Base-by-base conservation (phyloP, 1,139 yeast species). In the Blastobotrys malaysiensis region DNA sequence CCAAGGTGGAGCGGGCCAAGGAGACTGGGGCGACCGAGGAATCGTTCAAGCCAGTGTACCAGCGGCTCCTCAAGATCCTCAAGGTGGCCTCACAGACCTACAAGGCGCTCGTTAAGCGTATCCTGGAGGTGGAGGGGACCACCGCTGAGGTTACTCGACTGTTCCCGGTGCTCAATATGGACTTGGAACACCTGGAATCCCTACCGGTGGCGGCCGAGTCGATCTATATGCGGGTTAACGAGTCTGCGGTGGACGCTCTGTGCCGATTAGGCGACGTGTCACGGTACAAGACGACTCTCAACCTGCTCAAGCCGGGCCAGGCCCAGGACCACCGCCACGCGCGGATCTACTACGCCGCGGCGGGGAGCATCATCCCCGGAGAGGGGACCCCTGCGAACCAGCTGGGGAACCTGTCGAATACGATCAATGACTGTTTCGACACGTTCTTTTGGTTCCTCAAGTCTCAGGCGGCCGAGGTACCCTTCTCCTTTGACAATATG, bases 201-300 rank as follows among this genome's bases (percentile, higher is more conserved):
- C 13, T 45, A 2, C n/a, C 24, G 24, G 19, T 20, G 20, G 16
- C 27, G 9, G 46, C 54, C 2, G 22, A 13, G 9, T 45, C 24
- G 7, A 43, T 45, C 18, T 27, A 21, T 9, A 9, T 21, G 16
- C 27, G 51, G n/a, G 31, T 50, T 9, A 27, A 43, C 13, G 48
- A 52, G 18, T 46, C 55, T 1, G 44, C 52, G 13, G 43, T 36
- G 6, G 20, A 22, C 31, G 31, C 58, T 3, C 46, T 61, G 7
- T 59, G 60, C 44, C 51, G 56, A 21, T 45, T 63, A 19, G 67
- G 67, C 5, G 65, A 63, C 48, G 26, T 62, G 20, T 56, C 63
- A n/a, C 55, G 64, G 16, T 63, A 63, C 51, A 18, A 49, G 36
- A 46, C 48, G 1, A 39, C 54, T 27, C 50, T 49, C 20, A 47